Evolutionary conservation across 192 early-diverging fungal genomes (phyloP), one percentile per base, ranked within the genome.

Genomic region (Thamnidium elegans): DNA sequence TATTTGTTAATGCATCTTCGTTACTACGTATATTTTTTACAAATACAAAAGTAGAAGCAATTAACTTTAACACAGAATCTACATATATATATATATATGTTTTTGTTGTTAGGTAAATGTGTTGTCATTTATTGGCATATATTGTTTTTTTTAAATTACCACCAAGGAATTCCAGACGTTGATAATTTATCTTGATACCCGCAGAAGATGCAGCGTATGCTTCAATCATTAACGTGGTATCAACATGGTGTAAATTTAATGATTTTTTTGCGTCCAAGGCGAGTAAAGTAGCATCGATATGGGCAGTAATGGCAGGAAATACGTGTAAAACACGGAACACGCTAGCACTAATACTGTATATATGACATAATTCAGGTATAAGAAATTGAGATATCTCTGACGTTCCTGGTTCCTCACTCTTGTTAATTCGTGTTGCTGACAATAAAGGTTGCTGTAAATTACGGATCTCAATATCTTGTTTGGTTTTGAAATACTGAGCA

Each of bases 91-190:
- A 36, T 9, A 55, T 5, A 5, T 31, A 36, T n/a, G n/a, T n/a
- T n/a, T n/a, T n/a, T n/a, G n/a, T n/a, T n/a, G n/a, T n/a, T n/a
- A n/a, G n/a, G n/a, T n/a, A n/a, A n/a, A n/a, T n/a, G n/a, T n/a
- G n/a, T n/a, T n/a, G n/a, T n/a, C n/a, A n/a, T n/a, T n/a, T n/a
- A n/a, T n/a, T n/a, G n/a, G n/a, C n/a, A n/a, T n/a, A n/a, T n/a
- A n/a, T n/a, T n/a, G n/a, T n/a, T 10, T 39, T 39, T 39, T 39
- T 39, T 48, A 19, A 17, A 15, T 56, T 56, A 56, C 55, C 94
- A 3, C 95, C 95, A 11, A 96, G 78, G 5, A 87, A 86, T 76
- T 97, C 94, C 0, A 94, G 72, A 0, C 95, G 89, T 74, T 97
- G 91, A 69, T 97, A 96, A 64, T 90, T 84, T 54, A 78, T 79